Conservation (phyloP, 768 basidiomycete species). For the Albatrellus ellisii region DNA sequence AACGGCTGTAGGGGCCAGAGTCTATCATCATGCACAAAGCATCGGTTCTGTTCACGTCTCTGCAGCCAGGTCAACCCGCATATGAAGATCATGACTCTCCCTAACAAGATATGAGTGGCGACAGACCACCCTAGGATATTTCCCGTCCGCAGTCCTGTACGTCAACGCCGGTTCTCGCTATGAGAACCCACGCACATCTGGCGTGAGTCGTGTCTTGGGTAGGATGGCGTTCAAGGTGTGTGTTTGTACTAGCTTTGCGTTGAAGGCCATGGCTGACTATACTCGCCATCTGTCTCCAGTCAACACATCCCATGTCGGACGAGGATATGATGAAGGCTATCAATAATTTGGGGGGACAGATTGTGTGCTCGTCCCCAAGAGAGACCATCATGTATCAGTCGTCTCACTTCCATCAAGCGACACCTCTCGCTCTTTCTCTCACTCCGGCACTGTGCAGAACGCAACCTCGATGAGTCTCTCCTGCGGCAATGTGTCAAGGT, state of each 20-base stretch:
- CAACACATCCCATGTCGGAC: slow-evolving; percentile 55
- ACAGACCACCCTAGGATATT: slow-evolving; percentile 91
- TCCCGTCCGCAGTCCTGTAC: slow-evolving; percentile 87
- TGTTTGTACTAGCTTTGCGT: too few relatives aligned
- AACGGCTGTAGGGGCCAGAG: too few relatives aligned
- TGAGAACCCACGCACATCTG: slow-evolving; percentile 59
- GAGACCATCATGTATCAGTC: slow-evolving; percentile 98
- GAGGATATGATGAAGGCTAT: slow-evolving; percentile 72
- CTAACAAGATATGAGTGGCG: slow-evolving; percentile 85
- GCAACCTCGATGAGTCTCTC: slow-evolving; percentile 50
- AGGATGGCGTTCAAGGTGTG: slow-evolving; percentile 96
- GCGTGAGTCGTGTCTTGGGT: slow-evolving; percentile 86
- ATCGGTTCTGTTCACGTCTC: too few relatives aligned
- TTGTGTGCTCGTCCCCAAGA: slow-evolving; percentile 81
- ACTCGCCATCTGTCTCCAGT: slow-evolving; percentile 29
- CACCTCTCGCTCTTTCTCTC: slow-evolving; percentile 71
- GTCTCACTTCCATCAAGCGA: slow-evolving; percentile 76
- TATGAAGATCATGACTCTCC: slow-evolving; percentile 66
- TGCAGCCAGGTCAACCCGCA: too few relatives aligned
- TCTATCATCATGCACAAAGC: too few relatives aligned
- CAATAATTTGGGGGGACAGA: slow-evolving; percentile 80
- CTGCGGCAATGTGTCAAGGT: slow-evolving; percentile 53
- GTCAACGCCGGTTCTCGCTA: slow-evolving; percentile 89
- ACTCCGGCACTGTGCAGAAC: slow-evolving; percentile 79
- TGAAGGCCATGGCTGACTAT: slow-evolving; percentile 1